phyloP scores from a whole-genome alignment of 164 flowering plant genomes.

The grape (Vitis vinifera) region ASM3070453v1 NC_081805.1:8192501-8193000 shows the following conservation, averaged over 20 bases:
- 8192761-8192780: neutral
- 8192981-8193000: slow-evolving; percentile 32
- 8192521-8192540: neutral
- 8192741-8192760: slow-evolving; percentile 1
- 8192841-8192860: slow-evolving; percentile 36
- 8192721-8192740: neutral
- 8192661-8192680: too few species aligned
- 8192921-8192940: slow-evolving; percentile 22
- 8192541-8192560: neutral
- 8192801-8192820: slow-evolving; percentile 6
- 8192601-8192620: neutral
- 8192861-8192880: slow-evolving; percentile 62
- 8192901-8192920: slow-evolving; percentile 51
- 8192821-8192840: slow-evolving; percentile 59
- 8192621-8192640: neutral
- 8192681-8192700: neutral
- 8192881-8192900: slow-evolving; percentile 63
- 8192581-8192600: neutral
- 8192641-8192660: too few species aligned
- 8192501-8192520: neutral
- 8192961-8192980: slow-evolving; percentile 29
- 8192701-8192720: neutral
- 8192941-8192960: slow-evolving; percentile 41
- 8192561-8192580: neutral
- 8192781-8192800: neutral